Conservation (phyloP, 768 basidiomycete genomes). For the Clitopilus hobsonii region DNA sequence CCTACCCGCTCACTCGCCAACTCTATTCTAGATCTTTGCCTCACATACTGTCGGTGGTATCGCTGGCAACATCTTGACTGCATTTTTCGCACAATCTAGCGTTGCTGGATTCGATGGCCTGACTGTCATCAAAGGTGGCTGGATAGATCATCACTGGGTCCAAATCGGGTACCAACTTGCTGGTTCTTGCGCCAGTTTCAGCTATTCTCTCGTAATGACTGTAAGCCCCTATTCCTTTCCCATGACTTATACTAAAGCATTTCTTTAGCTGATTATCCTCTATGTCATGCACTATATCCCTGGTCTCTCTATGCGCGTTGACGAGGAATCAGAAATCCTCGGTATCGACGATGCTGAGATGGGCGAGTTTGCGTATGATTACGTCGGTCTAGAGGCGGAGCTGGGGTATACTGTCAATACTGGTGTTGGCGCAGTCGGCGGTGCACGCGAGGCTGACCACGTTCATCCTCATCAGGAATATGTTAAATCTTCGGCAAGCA, state of each 20-base stretch:
- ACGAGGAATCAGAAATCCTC: constrained; percentile 64
- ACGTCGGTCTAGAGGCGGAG: constrained; percentile 69
- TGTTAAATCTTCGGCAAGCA: too few relatives aligned
- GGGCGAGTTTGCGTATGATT: constrained; percentile 89
- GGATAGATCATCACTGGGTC: constrained; percentile 77
- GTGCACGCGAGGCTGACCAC: constrained; percentile 21
- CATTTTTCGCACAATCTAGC: constrained; percentile 77
- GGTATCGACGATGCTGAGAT: constrained; percentile 90
- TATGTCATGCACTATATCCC: constrained; percentile 89
- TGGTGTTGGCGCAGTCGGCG: constrained; percentile 10
- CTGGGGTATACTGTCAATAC: constrained; percentile 31
- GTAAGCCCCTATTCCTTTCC: constrained; percentile 33
- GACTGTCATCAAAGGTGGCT: constrained; percentile 69
- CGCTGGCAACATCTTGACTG: constrained; percentile 81
- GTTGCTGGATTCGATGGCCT: constrained; percentile 80
- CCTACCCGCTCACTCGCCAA: background rate
- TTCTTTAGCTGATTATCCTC: constrained; percentile 63
- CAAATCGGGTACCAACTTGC: constrained; percentile 88
- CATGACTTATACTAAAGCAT: background rate
- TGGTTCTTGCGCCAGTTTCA: constrained; percentile 59
- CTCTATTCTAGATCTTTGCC: constrained; percentile 70
- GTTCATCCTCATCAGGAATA: background rate
- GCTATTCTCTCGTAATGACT: constrained; percentile 74
- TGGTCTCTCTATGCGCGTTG: constrained; percentile 65
- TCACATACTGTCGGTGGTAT: constrained; percentile 76